phyloP scores from a whole-genome alignment of 805 yeast species.

The Vanderwaltozyma tropicalis region DNA sequence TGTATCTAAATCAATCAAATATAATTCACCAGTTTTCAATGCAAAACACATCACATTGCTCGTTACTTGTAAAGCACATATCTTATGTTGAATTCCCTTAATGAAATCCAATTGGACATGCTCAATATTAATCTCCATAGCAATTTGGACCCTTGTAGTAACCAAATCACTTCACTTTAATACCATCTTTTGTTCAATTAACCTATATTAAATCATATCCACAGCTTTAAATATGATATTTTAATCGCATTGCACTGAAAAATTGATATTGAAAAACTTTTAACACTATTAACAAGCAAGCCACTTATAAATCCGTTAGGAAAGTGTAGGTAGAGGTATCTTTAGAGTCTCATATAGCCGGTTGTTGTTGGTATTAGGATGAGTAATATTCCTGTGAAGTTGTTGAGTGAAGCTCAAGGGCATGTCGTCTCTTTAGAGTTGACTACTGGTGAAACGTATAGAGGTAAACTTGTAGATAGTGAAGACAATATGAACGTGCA shows the following conservation, averaged over 20 bases:
- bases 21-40: slow-evolving; percentile 41
- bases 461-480: slow-evolving; percentile 77
- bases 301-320: background rate
- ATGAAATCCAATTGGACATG: slow-evolving; percentile 43
- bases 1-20: slow-evolving; percentile 52
- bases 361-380: slow-evolving; percentile 2
- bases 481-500: slow-evolving; percentile 96
- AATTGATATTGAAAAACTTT: background rate
- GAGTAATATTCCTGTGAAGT: slow-evolving; percentile 60
- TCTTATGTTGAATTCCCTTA: slow-evolving; percentile 33
- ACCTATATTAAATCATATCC: too few species aligned
- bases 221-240: background rate
- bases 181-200: too few species aligned
- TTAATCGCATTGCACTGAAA: background rate
- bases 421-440: slow-evolving; percentile 78
- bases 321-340: background rate
- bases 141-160: too few species aligned
- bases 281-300: background rate
- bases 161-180: too few species aligned
- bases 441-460: slow-evolving; percentile 72
- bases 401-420: slow-evolving; percentile 82
- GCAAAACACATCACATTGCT: slow-evolving; percentile 49
- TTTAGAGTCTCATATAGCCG: background rate
- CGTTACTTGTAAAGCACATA: slow-evolving; percentile 43
- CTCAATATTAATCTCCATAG: slow-evolving; percentile 20